Evolutionary conservation across 2,329 filamentous ascomycete genomes (phyloP).

Genomic region (Fusarium brevicatenulatum): DNA sequence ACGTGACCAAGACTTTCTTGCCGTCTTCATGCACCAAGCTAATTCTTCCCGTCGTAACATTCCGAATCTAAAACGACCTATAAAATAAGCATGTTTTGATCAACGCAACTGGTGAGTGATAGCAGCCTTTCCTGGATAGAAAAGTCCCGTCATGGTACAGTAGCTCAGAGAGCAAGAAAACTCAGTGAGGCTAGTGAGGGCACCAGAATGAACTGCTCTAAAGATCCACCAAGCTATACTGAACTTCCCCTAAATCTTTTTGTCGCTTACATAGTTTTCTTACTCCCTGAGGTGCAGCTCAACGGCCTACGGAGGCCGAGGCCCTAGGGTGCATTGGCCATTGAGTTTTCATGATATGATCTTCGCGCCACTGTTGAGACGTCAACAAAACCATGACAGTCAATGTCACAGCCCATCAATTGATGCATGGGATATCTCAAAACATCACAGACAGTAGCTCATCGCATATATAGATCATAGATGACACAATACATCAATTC

Average conservation of each 20-base stretch:
- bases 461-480: not conserved
- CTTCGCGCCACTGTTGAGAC: not conserved
- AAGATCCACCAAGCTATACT: not conserved
- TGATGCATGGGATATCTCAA: not conserved
- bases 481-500: not conserved
- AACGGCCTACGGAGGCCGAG: not conserved
- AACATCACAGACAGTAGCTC: not conserved
- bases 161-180: not conserved
- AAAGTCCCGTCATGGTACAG: not conserved
- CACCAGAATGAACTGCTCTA: not conserved
- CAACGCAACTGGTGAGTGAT: not conserved
- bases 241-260: not conserved
- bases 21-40: not conserved
- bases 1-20: not conserved
- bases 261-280: not conserved
- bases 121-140: not conserved
- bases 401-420: not conserved
- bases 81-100: not conserved
- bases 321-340: not conserved
- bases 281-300: not conserved
- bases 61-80: not conserved
- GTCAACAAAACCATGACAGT: not conserved
- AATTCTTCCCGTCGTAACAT: not conserved
- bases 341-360: conserved; percentile 7
- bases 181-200: not conserved